phyloP scores from a whole-genome alignment of 2,329 filamentous ascomycete genomes.

The Colletotrichum horii region DNA sequence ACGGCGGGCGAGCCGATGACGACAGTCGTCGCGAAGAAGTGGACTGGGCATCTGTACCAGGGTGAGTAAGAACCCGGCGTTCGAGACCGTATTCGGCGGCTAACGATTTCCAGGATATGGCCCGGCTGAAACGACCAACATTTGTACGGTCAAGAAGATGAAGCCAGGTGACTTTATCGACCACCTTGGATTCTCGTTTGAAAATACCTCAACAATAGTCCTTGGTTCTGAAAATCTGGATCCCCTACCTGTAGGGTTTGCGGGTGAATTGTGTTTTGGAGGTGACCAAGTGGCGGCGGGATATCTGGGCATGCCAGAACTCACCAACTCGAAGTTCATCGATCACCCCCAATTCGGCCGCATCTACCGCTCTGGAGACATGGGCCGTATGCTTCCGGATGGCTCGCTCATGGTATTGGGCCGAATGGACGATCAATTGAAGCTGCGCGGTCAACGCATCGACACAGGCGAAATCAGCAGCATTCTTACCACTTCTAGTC shows the following conservation, averaged over 20 bases:
- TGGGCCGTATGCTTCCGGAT: slow-evolving; percentile 79
- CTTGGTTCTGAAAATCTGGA: slow-evolving; percentile 50
- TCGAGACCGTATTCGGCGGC: neutral
- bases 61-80: slow-evolving; percentile 40
- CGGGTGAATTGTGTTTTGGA: slow-evolving; percentile 87
- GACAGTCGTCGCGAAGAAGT: slow-evolving; percentile 70
- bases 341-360: slow-evolving; percentile 71
- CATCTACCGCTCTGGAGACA: slow-evolving; percentile 83
- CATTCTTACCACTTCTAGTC: slow-evolving; percentile 55
- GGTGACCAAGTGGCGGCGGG: slow-evolving; percentile 81
- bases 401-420: slow-evolving; percentile 77
- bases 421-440: slow-evolving; percentile 80
- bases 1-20: slow-evolving; percentile 84
- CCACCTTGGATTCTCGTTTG: slow-evolving; percentile 77
- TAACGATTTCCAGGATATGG: slow-evolving; percentile 63
- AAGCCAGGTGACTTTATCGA: slow-evolving; percentile 62
- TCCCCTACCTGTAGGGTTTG: slow-evolving; percentile 69
- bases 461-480: slow-evolving; percentile 79
- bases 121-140: slow-evolving; percentile 86
- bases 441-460: slow-evolving; percentile 80
- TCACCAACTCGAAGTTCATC: slow-evolving; percentile 72
- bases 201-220: slow-evolving; percentile 79
- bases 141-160: slow-evolving; percentile 78
- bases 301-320: slow-evolving; percentile 69
- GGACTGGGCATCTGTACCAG: slow-evolving; percentile 76